These are phyloP conservation scores for Syzygium aqueum DNA, from an alignment of 345 rosid species.

Conservation along the genomic window DNA sequence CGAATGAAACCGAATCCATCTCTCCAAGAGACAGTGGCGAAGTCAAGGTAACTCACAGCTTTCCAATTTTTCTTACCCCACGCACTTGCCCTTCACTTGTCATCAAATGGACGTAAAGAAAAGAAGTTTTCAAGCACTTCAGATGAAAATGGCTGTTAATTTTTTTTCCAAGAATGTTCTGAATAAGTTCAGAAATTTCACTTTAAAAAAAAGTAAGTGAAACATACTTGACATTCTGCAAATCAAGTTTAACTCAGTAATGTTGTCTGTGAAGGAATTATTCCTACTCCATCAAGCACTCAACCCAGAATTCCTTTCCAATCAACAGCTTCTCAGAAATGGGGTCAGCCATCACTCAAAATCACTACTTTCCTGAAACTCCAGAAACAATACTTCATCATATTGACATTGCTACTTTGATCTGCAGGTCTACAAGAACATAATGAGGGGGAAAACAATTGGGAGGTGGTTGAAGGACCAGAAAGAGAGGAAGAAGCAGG, in stretches of 20 bases:
- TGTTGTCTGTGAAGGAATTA: slow-evolving; percentile 30
- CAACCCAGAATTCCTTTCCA: slow-evolving; percentile 45
- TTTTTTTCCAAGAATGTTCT: not conserved
- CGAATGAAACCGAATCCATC: slow-evolving; percentile 34
- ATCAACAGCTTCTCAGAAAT: slow-evolving; percentile 42
- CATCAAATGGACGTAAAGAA: not conserved
- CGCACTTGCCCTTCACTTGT: not conserved
- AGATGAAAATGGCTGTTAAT: not conserved
- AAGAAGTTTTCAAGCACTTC: not conserved
- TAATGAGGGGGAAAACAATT: slow-evolving; percentile 60
- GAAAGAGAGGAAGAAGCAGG: slow-evolving; percentile 87
- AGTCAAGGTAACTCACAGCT: slow-evolving; percentile 41
- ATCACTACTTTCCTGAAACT: not conserved
- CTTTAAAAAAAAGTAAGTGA: not conserved
- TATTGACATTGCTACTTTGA: not conserved
- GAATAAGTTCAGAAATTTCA: not conserved
- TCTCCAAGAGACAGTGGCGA: slow-evolving; percentile 81
- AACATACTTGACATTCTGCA: not conserved
- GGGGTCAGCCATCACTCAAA: slow-evolving; percentile 28
- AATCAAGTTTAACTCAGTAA: not conserved
- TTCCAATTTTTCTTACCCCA: not conserved
- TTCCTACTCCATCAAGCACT: slow-evolving; percentile 55
- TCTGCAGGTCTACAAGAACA: slow-evolving; percentile 65
- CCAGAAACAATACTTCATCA: not conserved
- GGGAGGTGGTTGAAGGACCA: slow-evolving; percentile 91